A percentile compares a stretch with the other conserved stretches of the same genome.
Evolutionary conservation across 768 basidiomycete genomes (phyloP).

Genomic region (Rhizopogon vesiculosus): DNA sequence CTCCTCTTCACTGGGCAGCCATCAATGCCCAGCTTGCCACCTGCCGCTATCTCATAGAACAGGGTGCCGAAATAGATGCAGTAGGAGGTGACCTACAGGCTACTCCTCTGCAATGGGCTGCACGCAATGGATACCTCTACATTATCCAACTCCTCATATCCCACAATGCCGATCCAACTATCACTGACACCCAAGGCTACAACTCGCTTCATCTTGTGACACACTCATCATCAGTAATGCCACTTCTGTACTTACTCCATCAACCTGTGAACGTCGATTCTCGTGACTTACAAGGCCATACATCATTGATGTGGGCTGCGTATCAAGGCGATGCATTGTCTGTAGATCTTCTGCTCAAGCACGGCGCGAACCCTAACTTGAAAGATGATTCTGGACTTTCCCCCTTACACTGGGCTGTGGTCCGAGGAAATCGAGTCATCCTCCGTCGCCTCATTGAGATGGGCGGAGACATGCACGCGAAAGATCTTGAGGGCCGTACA

Average conservation of each 20-base stretch:
- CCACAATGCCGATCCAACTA: slow-evolving; percentile 89
- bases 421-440: slow-evolving; percentile 85
- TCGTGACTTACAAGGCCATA: slow-evolving; percentile 88
- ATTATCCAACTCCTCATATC: slow-evolving; percentile 88
- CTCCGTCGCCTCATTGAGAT: slow-evolving; percentile 83
- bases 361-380: slow-evolving; percentile 76
- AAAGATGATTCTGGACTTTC: slow-evolving; percentile 81
- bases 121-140: slow-evolving; percentile 94
- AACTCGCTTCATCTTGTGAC: slow-evolving; percentile 94
- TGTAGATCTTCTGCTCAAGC: slow-evolving; percentile 83
- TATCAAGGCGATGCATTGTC: slow-evolving; percentile 98
- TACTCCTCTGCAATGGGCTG: slow-evolving; percentile 97
- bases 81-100: slow-evolving; percentile 91
- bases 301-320: slow-evolving; percentile 96
- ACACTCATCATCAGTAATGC: slow-evolving; percentile 93
- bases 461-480: slow-evolving; percentile 76
- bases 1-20: slow-evolving; percentile 96
- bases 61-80: slow-evolving; percentile 93
- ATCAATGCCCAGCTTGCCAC: slow-evolving; percentile 93
- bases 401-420: slow-evolving; percentile 96
- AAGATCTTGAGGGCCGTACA: slow-evolving; percentile 82
- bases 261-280: slow-evolving; percentile 93
- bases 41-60: slow-evolving; percentile 82
- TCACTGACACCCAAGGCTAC: slow-evolving; percentile 92
- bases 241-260: slow-evolving; percentile 85